Conservation (phyloP, 192 early-diverging fungal species). For the Podila epigama region DNA sequence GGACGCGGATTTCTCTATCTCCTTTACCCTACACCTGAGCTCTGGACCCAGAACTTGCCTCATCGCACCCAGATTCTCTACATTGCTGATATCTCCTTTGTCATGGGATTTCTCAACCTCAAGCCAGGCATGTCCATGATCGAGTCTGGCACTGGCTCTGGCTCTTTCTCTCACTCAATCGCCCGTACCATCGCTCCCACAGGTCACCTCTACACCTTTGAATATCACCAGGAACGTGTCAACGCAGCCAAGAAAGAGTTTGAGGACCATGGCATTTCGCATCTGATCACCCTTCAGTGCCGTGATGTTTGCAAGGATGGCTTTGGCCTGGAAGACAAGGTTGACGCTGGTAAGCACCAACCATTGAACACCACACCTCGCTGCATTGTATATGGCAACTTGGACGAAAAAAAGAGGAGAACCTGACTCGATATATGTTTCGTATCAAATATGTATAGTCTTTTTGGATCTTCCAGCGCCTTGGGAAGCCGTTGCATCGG, state of each 20-base stretch:
- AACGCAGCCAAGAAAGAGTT: constrained; percentile 79
- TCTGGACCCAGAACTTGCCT: constrained; percentile 92
- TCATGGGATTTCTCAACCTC: constrained; percentile 82
- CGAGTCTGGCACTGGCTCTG: constrained; percentile 93
- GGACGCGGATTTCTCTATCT: constrained; percentile 83
- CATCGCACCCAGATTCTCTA: constrained; percentile 98
- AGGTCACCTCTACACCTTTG: constrained; percentile 93
- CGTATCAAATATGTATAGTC: constrained; percentile 54
- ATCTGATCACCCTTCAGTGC: constrained; percentile 76
- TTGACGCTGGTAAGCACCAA: constrained; percentile 69
- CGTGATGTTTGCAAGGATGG: constrained; percentile 91
- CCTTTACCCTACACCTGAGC: constrained; percentile 91
- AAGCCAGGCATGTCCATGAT: constrained; percentile 85
- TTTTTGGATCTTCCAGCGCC: constrained; percentile 97
- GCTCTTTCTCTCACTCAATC: constrained; percentile 98
- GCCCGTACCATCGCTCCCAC: constrained; percentile 85
- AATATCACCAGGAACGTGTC: constrained; percentile 88
- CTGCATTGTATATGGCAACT: no score
- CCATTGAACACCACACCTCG: no score
- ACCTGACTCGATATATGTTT: background rate
- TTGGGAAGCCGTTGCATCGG: constrained; percentile 89
- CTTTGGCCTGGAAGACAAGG: constrained; percentile 76
- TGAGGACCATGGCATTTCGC: constrained; percentile 71
- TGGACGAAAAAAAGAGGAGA: no score
- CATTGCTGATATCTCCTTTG: constrained; percentile 92